Evolutionary conservation across 345 rosid genomes (phyloP).

Genomic region (Salix brachista): DNA sequence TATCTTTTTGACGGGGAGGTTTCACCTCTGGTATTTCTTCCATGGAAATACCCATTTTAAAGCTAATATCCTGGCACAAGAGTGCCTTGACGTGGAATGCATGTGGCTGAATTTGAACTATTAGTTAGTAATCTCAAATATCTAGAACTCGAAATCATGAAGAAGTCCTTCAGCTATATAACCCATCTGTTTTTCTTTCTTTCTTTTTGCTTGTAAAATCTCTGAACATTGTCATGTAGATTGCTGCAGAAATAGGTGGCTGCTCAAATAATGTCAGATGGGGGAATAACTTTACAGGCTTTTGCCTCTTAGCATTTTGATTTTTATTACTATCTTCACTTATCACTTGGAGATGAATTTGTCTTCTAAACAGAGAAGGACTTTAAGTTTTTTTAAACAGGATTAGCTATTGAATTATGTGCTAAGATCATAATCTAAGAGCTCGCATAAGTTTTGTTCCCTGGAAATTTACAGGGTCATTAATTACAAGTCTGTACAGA

Average conservation of each 20-base stretch:
- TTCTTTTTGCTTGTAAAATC: neutral
- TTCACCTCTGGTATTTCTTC: too few species aligned
- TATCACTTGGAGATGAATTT: conserved; percentile 3
- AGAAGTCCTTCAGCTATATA: neutral
- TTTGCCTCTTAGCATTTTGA: neutral
- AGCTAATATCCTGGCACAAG: neutral
- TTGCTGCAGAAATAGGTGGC: neutral
- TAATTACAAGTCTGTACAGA: too few species aligned
- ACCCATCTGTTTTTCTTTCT: neutral
- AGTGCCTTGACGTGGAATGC: neutral
- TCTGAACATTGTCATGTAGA: neutral
- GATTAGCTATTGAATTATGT: too few species aligned
- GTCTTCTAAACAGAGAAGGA: conserved; percentile 15
- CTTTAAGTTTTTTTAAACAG: too few species aligned
- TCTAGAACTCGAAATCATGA: neutral
- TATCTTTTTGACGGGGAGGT: too few species aligned
- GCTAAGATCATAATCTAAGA: too few species aligned
- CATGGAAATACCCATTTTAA: neutral
- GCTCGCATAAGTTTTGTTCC: too few species aligned
- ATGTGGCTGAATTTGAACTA: neutral
- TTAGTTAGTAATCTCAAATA: neutral
- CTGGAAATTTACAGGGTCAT: too few species aligned
- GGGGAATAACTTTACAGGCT: neutral
- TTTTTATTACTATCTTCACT: neutral
- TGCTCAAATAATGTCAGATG: neutral